phyloP scores from a whole-genome alignment of 2,329 filamentous ascomycete genomes.

The Phaeosphaeriaceae sp. region DNA sequence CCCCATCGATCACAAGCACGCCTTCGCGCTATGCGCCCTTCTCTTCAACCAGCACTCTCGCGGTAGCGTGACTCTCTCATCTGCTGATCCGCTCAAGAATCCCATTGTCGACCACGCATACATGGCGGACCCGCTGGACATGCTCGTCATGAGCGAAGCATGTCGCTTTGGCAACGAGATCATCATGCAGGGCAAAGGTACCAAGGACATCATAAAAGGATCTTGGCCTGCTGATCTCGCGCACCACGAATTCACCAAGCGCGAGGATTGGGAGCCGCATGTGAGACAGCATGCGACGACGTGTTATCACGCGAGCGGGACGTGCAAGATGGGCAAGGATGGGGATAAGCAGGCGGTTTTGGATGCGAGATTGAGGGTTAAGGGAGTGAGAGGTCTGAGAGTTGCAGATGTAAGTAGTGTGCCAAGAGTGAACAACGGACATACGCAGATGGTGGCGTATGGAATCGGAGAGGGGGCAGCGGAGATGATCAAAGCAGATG shows the following conservation, averaged over 20 bases:
- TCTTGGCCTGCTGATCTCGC: slow-evolving; percentile 62
- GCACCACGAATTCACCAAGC: slow-evolving; percentile 61
- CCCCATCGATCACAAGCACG: slow-evolving; percentile 61
- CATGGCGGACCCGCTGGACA: slow-evolving; percentile 63
- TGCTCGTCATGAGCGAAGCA: slow-evolving; percentile 66
- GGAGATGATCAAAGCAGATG: slow-evolving; percentile 40
- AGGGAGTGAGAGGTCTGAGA: slow-evolving; percentile 30
- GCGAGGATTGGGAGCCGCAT: slow-evolving; percentile 66
- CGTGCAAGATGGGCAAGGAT: slow-evolving; percentile 60
- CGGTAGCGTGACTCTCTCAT: slow-evolving; percentile 61
- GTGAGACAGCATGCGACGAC: slow-evolving; percentile 67
- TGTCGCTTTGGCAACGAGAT: slow-evolving; percentile 68
- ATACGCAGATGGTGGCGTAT: slow-evolving; percentile 47
- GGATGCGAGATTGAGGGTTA: slow-evolving; percentile 41
- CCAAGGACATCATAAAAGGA: slow-evolving; percentile 65
- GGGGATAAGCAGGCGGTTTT: slow-evolving; percentile 46
- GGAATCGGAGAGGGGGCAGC: slow-evolving; percentile 42
- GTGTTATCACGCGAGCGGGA: slow-evolving; percentile 65
- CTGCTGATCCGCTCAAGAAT: slow-evolving; percentile 57
- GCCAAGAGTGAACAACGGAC: slow-evolving; percentile 39
- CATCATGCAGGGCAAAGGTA: slow-evolving; percentile 63
- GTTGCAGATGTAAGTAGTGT: slow-evolving; percentile 38
- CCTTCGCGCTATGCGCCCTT: slow-evolving; percentile 65
- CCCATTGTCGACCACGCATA: slow-evolving; percentile 67
- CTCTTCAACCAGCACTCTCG: slow-evolving; percentile 65